A percentile compares a stretch with the other conserved stretches of the same genome.
These are phyloP conservation scores for Corymbia calophylla DNA, from an alignment of 441 rosid genomes.

Conservation along the genomic window DNA sequence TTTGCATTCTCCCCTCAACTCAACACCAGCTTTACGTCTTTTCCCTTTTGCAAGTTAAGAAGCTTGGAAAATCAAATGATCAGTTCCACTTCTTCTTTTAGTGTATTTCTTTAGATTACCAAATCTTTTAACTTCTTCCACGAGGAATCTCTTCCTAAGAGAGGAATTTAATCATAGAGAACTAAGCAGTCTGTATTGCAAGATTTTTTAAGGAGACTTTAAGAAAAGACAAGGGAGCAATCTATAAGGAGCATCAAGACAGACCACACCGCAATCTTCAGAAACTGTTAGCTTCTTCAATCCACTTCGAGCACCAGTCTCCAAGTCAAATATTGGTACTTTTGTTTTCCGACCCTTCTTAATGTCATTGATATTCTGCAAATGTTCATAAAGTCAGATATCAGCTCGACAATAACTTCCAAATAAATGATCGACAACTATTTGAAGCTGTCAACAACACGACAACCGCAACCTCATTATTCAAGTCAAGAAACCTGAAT, in stretches of 20 bases:
- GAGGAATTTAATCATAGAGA: not conserved
- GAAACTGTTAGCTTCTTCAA: constrained; percentile 90
- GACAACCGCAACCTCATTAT: not conserved
- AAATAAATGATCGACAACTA: not conserved
- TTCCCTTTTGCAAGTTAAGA: not conserved
- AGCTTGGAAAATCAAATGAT: not conserved
- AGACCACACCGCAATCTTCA: constrained; percentile 97
- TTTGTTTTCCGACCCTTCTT: constrained; percentile 64
- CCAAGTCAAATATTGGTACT: constrained; percentile 85
- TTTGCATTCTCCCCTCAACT: not conserved
- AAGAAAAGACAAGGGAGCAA: not conserved
- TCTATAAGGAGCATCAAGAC: constrained; percentile 10
- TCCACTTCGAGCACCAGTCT: constrained; percentile 79
- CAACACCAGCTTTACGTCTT: not conserved
- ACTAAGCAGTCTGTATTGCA: not conserved
- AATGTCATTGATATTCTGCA: constrained; percentile 79
- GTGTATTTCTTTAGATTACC: not conserved
- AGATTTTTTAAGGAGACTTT: not conserved
- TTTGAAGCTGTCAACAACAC: not conserved
- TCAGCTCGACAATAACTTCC: not conserved
- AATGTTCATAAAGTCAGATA: not conserved
- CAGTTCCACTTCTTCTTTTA: not conserved
- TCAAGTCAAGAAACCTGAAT: not conserved
- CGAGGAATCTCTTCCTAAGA: not conserved
- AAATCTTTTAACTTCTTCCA: not conserved